Conservation (phyloP, 140 eudicot genomes). For the Anethum foeniculum region DNA sequence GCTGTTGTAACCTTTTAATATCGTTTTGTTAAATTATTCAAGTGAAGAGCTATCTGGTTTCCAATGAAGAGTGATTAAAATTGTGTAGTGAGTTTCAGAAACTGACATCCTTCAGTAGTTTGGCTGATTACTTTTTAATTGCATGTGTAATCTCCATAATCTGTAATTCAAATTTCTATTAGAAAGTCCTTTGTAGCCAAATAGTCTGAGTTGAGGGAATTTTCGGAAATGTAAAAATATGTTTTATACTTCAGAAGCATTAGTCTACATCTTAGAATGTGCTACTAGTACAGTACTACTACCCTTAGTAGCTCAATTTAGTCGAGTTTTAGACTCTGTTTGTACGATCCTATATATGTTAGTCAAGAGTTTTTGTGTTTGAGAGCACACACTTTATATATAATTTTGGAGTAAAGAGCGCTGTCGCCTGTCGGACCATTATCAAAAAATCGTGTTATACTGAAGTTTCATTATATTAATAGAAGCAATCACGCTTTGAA, state of each 20-base stretch:
- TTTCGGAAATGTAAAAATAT: not conserved
- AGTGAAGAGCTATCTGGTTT: constrained; percentile 5
- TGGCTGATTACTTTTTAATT: constrained; percentile 1
- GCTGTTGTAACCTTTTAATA: constrained; percentile 8
- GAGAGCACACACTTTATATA: too few relatives aligned
- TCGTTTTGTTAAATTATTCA: constrained; percentile 6
- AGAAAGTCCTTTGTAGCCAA: not conserved
- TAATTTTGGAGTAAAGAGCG: too few relatives aligned
- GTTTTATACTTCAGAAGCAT: not conserved
- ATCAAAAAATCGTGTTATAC: too few relatives aligned
- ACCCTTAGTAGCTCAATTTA: not conserved
- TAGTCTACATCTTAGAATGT: not conserved
- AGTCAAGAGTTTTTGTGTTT: not conserved
- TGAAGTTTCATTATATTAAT: too few relatives aligned
- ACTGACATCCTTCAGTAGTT: not conserved
- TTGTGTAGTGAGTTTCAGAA: not conserved
- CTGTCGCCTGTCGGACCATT: too few relatives aligned
- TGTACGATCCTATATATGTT: not conserved
- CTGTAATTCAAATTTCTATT: not conserved
- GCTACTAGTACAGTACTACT: not conserved
- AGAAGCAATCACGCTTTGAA: too few relatives aligned
- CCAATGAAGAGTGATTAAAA: not conserved
- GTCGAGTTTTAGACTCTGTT: not conserved
- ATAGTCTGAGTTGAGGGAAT: not conserved
- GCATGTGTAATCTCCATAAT: not conserved